These are phyloP conservation scores for Botrytis porri DNA, from an alignment of 2,329 filamentous ascomycete species.

Conservation along the genomic window DNA sequence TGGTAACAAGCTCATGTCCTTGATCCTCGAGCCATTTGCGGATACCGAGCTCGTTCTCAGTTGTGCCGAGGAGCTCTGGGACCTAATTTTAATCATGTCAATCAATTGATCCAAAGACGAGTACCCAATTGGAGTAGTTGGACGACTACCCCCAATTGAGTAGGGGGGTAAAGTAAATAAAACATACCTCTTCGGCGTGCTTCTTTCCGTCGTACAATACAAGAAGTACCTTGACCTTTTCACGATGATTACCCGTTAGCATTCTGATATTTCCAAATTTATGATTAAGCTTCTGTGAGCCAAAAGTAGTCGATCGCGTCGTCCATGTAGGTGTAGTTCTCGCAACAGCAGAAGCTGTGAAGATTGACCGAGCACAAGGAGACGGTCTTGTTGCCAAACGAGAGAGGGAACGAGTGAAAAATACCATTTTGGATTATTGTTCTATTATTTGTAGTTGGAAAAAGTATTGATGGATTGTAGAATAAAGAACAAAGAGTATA, in stretches of 20 bases:
- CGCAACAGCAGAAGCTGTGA: constrained; percentile 26
- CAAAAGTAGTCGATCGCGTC: constrained; percentile 10
- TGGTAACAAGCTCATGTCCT: constrained; percentile 94
- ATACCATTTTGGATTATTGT: constrained; percentile 48
- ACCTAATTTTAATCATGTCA: constrained; percentile 45
- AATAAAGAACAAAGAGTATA: constrained; percentile 3
- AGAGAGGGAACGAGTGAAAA: constrained; percentile 36
- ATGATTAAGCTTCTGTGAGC: constrained; percentile 8
- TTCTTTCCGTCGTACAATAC: constrained; percentile 87
- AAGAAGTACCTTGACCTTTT: constrained; percentile 89
- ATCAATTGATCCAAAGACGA: neutral
- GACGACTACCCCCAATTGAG: constrained; percentile 5
- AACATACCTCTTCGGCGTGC: constrained; percentile 72
- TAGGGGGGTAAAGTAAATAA: constrained; percentile 2
- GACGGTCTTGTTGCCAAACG: constrained; percentile 30
- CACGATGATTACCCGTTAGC: constrained; percentile 36
- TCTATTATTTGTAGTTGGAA: neutral
- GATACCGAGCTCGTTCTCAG: constrained; percentile 96
- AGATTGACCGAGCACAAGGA: constrained; percentile 22
- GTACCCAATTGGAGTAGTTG: constrained; percentile 22
- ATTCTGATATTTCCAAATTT: constrained; percentile 36
- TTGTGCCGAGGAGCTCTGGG: constrained; percentile 79
- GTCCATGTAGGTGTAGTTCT: constrained; percentile 24
- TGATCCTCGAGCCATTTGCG: constrained; percentile 97
- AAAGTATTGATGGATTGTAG: neutral